Conservation (phyloP, 768 basidiomycete genomes). For the Rhodotorula sphaerocarpa region DNA sequence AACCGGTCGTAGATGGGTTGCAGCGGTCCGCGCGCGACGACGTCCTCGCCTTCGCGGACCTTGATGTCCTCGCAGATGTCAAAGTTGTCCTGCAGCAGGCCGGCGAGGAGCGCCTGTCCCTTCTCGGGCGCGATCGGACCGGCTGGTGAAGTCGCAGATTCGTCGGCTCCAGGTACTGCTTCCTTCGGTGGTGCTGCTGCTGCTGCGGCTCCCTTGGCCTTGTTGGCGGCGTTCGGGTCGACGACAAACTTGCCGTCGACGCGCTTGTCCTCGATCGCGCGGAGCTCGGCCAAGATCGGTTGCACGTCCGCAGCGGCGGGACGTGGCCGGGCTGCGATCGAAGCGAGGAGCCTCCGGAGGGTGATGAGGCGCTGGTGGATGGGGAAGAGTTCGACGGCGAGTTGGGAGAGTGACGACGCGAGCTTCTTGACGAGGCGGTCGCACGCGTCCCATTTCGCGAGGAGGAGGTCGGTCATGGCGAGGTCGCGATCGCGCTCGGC, state of each 20-base stretch:
- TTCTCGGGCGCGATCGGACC: constrained; percentile 40
- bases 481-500: constrained; percentile 65
- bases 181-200: no score
- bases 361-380: constrained; percentile 81
- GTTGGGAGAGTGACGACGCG: constrained; percentile 73
- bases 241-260: constrained; percentile 27
- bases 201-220: constrained; percentile 55
- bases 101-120: constrained; percentile 77
- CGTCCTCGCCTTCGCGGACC: constrained; percentile 57
- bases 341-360: constrained; percentile 77
- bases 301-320: constrained; percentile 79
- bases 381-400: constrained; percentile 82
- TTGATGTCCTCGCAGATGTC: constrained; percentile 92
- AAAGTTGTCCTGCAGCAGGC: constrained; percentile 91
- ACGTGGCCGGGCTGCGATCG: constrained; percentile 68
- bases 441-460: constrained; percentile 82
- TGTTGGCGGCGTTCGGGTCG: constrained; percentile 49
- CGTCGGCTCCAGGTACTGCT: constrained; percentile 35
- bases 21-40: constrained; percentile 38
- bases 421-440: constrained; percentile 68
- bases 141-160: no score
- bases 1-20: constrained; percentile 66
- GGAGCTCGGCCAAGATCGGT: constrained; percentile 79
- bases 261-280: constrained; percentile 68
- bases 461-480: constrained; percentile 78